A percentile compares a stretch with the other conserved stretches of the same genome.
These are phyloP conservation scores for Aspergillus amoenus DNA, from an alignment of 2,329 filamentous ascomycete species.

Conservation along the genomic window DNA sequence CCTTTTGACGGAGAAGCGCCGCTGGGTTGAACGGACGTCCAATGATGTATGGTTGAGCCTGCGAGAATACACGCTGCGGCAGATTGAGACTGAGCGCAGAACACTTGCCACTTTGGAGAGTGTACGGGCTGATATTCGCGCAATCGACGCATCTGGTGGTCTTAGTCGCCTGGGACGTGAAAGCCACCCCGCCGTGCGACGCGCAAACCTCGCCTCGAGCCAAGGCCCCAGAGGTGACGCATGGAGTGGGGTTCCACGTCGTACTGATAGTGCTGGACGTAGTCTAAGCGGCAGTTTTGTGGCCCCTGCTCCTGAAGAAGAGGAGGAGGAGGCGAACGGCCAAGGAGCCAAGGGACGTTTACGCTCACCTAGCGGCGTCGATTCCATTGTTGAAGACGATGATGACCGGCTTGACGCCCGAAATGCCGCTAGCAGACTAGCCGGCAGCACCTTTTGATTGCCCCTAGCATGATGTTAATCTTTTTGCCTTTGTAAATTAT, in stretches of 20 bases:
- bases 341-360: constrained; percentile 44
- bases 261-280: constrained; percentile 73
- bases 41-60: constrained; percentile 80
- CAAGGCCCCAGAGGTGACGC: constrained; percentile 98
- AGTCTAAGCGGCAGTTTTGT: constrained; percentile 74
- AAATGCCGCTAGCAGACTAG: constrained; percentile 91
- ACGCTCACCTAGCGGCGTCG: constrained; percentile 48
- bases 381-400: constrained; percentile 58
- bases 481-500: constrained; percentile 32
- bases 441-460: constrained; percentile 82
- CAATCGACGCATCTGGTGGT: constrained; percentile 87
- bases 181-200: constrained; percentile 71
- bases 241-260: constrained; percentile 90
- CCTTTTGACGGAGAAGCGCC: constrained; percentile 80
- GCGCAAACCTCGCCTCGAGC: constrained; percentile 76
- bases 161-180: constrained; percentile 88
- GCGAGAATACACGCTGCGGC: constrained; percentile 86
- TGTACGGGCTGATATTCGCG: constrained; percentile 86
- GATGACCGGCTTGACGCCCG: constrained; percentile 92
- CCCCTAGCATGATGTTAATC: background rate
- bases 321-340: constrained; percentile 56
- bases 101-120: constrained; percentile 91
- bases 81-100: constrained; percentile 93
- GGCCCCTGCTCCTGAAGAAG: constrained; percentile 63
- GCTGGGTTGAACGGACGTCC: constrained; percentile 85